These are phyloP conservation scores for Fusarium dlaminii DNA, from an alignment of 2,329 filamentous ascomycete species.

Conservation along the genomic window DNA sequence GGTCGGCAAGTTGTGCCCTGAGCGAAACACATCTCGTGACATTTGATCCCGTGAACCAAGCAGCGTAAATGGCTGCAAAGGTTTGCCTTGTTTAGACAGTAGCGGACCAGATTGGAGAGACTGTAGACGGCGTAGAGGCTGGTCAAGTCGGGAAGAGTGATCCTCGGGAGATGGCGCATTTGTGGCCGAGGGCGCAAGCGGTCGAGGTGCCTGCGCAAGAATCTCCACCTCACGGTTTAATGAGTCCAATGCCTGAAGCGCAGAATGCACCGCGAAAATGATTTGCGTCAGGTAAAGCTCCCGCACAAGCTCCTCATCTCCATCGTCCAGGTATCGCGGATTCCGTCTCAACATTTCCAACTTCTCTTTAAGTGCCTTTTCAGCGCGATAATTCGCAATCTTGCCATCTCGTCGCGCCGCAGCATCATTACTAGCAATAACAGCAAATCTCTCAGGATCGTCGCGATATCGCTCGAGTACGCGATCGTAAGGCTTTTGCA, in stretches of 20 bases:
- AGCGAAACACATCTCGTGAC: constrained; percentile 82
- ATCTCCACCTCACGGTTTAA: constrained; percentile 87
- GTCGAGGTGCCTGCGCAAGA: constrained; percentile 75
- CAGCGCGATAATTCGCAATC: constrained; percentile 83
- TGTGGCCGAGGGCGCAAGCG: constrained; percentile 56
- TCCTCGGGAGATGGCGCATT: constrained; percentile 58
- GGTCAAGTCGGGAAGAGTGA: constrained; percentile 77
- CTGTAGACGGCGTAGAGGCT: constrained; percentile 62
- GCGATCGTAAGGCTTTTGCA: constrained; percentile 71
- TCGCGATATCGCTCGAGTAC: constrained; percentile 79
- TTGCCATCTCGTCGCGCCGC: constrained; percentile 81
- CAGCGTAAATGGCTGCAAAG: constrained; percentile 89
- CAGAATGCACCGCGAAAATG: constrained; percentile 76
- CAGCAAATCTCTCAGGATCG: constrained; percentile 75
- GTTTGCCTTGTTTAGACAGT: constrained; percentile 81
- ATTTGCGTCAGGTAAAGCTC: constrained; percentile 81
- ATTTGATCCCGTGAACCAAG: constrained; percentile 80
- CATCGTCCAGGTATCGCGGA: constrained; percentile 64
- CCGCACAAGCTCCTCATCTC: constrained; percentile 86
- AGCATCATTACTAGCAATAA: constrained; percentile 69
- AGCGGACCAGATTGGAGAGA: constrained; percentile 72
- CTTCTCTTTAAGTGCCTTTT: constrained; percentile 85
- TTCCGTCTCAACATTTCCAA: constrained; percentile 68
- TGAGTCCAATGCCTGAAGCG: constrained; percentile 88
- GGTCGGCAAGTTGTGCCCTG: constrained; percentile 92